phyloP scores from a whole-genome alignment of 2,329 filamentous ascomycete species.

The Aspergillus vadensis region DNA sequence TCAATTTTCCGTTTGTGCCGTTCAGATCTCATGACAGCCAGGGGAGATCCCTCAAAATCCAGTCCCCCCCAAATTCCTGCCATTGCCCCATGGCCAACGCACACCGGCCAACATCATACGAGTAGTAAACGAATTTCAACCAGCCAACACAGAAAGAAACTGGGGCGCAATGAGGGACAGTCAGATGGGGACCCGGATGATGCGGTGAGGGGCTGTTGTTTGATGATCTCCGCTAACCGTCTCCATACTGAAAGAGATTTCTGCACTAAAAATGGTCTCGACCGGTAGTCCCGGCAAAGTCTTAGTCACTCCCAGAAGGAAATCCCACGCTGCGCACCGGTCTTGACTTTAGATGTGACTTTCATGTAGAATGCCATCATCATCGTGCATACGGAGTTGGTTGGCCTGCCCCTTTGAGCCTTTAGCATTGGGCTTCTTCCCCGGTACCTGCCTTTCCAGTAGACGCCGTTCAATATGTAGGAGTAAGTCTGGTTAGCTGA shows the following conservation, averaged over 20 bases:
- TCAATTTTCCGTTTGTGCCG: not conserved
- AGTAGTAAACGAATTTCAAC: not conserved
- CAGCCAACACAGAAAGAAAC: not conserved
- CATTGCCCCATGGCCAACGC: not conserved
- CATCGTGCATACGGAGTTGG: not conserved
- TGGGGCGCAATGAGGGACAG: not conserved
- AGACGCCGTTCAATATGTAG: not conserved
- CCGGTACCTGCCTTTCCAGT: not conserved
- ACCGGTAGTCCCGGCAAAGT: not conserved
- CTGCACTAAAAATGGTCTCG: not conserved
- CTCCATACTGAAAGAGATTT: not conserved
- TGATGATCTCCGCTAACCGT: conserved; percentile 3
- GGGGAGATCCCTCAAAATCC: not conserved
- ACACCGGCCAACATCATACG: not conserved
- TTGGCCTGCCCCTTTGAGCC: not conserved
- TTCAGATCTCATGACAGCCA: not conserved
- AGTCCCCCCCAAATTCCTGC: not conserved
- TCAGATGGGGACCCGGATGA: not conserved
- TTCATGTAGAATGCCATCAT: conserved; percentile 4
- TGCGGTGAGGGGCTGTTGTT: conserved; percentile 1
- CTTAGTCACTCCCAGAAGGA: not conserved
- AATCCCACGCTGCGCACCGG: not conserved
- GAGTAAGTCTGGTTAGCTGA: not conserved
- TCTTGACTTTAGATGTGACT: not conserved
- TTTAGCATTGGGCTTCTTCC: not conserved